Conservation (phyloP, 2,329 filamentous ascomycete species). For the Sporothrix brasiliensis region DNA sequence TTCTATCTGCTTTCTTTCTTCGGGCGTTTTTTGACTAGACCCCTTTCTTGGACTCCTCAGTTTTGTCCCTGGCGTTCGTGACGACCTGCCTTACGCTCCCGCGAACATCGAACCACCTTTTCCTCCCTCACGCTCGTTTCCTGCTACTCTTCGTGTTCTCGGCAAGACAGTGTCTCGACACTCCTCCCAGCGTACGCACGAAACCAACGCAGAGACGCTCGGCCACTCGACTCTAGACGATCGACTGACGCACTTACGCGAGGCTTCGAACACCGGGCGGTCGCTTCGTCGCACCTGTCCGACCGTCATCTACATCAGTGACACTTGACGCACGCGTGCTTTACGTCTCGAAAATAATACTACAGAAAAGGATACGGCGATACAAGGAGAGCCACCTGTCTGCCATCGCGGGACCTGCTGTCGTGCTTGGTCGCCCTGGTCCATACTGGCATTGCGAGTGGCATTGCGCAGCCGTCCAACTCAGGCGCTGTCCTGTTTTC, state of each 20-base stretch:
- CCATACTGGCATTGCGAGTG: not conserved
- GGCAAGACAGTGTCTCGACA: constrained; percentile 19
- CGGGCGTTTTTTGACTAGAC: not conserved
- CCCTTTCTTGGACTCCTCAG: not conserved
- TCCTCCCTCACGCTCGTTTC: constrained; percentile 3
- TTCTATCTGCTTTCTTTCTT: not conserved
- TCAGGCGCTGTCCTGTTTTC: not conserved
- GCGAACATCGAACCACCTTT: not conserved
- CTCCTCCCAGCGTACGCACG: constrained; percentile 1
- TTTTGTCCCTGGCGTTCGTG: not conserved
- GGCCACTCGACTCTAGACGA: constrained; percentile 3
- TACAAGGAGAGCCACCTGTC: constrained; percentile 8
- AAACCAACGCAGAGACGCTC: constrained; percentile 20
- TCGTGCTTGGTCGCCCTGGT: not conserved
- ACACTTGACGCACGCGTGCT: constrained; percentile 5
- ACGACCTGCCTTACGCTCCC: not conserved
- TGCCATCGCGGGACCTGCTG: not conserved
- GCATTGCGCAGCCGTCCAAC: constrained; percentile 11
- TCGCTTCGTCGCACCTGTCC: constrained; percentile 18
- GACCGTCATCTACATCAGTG: constrained; percentile 4
- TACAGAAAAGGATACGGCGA: not conserved
- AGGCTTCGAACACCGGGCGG: not conserved
- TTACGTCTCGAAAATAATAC: not conserved
- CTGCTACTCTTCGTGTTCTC: not conserved
- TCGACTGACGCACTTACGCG: not conserved